phyloP scores from a whole-genome alignment of 2,329 filamentous ascomycete species.

The Calonectria montana region DNA sequence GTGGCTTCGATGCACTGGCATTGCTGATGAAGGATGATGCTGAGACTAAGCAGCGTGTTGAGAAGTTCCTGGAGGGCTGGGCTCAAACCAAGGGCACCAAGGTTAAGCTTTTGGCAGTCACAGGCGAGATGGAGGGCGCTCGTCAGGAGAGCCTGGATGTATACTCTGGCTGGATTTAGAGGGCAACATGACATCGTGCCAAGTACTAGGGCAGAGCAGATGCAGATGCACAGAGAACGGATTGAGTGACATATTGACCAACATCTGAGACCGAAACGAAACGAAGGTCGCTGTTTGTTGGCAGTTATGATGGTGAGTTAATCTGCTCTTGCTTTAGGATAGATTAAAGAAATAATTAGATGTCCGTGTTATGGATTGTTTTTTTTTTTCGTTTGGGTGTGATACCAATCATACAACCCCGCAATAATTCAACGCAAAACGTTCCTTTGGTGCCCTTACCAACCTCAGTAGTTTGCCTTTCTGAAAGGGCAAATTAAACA shows the following conservation, averaged over 20 bases:
- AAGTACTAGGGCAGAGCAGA: neutral
- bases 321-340: conserved; percentile 10
- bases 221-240: neutral
- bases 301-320: neutral
- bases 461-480: neutral
- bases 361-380: neutral
- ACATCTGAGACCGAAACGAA: neutral
- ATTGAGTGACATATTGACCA: conserved; percentile 1
- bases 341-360: neutral
- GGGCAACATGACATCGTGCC: neutral
- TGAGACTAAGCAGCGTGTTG: conserved; percentile 70
- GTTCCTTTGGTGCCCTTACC: neutral
- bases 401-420: neutral
- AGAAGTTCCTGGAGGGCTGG: conserved; percentile 74
- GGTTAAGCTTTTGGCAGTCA: conserved; percentile 76
- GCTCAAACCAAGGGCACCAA: conserved; percentile 66
- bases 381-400: neutral
- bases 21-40: conserved; percentile 81
- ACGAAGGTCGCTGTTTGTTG: neutral
- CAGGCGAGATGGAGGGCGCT: conserved; percentile 78
- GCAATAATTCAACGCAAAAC: neutral
- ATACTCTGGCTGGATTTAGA: conserved; percentile 59
- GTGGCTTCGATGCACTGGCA: conserved; percentile 91
- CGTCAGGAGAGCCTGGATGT: conserved; percentile 57
- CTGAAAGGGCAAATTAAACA: neutral